These are phyloP conservation scores for Annulohypoxylon bovei DNA, from an alignment of 495 filamentous ascomycete species.

Conservation along the genomic window DNA sequence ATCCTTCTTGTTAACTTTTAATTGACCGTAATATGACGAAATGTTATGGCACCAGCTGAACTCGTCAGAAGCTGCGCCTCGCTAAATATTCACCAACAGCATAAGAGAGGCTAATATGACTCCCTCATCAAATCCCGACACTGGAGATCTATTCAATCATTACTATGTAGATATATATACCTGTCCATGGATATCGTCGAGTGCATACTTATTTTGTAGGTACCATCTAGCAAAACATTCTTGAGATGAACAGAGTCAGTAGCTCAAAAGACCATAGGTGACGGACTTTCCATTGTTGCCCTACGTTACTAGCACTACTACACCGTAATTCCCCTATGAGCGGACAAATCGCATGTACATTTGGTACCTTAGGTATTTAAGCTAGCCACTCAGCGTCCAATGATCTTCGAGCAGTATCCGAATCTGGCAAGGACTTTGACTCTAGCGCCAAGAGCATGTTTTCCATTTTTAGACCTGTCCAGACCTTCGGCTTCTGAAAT, in stretches of 20 bases:
- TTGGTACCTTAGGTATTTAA: too few relatives aligned
- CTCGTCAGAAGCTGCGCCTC: constrained; percentile 25
- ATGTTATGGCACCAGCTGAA: constrained; percentile 22
- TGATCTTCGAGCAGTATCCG: constrained; percentile 23
- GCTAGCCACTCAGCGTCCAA: constrained; percentile 10
- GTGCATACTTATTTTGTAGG: too few relatives aligned
- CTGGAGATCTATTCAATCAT: not conserved
- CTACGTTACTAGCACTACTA: not conserved
- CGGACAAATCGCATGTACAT: not conserved
- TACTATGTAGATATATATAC: too few relatives aligned
- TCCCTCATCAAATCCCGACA: not conserved
- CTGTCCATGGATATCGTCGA: too few relatives aligned
- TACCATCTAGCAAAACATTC: too few relatives aligned
- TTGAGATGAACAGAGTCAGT: too few relatives aligned
- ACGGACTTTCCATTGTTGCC: not conserved
- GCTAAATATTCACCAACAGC: constrained; percentile 4
- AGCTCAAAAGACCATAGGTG: not conserved
- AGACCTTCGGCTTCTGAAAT: constrained; percentile 17
- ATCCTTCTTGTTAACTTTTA: not conserved
- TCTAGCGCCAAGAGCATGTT: not conserved
- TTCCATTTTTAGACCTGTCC: constrained; percentile 28
- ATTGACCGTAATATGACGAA: constrained; percentile 22
- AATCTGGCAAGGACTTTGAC: constrained; percentile 20
- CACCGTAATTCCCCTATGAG: constrained; percentile 6
- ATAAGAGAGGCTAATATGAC: not conserved